Base-by-base conservation (phyloP, 306 rosid species). In the Cyamopsis tetragonoloba region DNA sequence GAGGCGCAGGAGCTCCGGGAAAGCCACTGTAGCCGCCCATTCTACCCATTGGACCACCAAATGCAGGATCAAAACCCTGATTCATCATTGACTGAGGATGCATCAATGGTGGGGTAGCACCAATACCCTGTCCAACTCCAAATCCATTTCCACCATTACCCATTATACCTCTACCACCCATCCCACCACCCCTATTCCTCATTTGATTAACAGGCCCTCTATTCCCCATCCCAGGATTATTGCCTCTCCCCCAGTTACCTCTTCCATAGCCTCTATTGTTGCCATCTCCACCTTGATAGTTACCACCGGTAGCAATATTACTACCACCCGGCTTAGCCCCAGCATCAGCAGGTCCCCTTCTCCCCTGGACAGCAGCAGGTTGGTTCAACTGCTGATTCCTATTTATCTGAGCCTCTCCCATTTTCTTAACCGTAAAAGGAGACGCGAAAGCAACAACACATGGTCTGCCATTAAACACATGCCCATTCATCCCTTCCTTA, bases 61-160 rank as follows among this genome's bases (percentile, higher is more conserved):
- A 95, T 63, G 88, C 87, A 13, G 97, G 97, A 83, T 95, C 99
- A 85, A 95, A 95, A 53, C 96, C 97, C 75, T 85, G 96, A 77
- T 85, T 87, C 86, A 95, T 86, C 97, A 95, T 95, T 48, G 88
- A 66, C 78, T 90, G 97, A 17, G 83, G 99, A 74, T 86, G 97
- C 84, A 90, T 44, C 80, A 95, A 1, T 6, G 92, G 96, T 1
- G 97, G 99, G 18, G 89, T 66, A 1, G 77, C 92, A 62, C 96
- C 97, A 11, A 89, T 80, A 26, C 88, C 98, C 82, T 89, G 97
- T 57, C 95, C 98, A 81, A 88, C 88, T 26, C 96, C 98, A 81
- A 88, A 89, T 26, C 96, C 98, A 75, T 70, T 86, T 26, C 95
- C 96, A 58, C 92, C 96, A 83, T 88, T 85, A 28, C 97, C 97